Evolutionary conservation across 345 rosid genomes (phyloP).

Genomic region (Streptanthus diversifolius): DNA sequence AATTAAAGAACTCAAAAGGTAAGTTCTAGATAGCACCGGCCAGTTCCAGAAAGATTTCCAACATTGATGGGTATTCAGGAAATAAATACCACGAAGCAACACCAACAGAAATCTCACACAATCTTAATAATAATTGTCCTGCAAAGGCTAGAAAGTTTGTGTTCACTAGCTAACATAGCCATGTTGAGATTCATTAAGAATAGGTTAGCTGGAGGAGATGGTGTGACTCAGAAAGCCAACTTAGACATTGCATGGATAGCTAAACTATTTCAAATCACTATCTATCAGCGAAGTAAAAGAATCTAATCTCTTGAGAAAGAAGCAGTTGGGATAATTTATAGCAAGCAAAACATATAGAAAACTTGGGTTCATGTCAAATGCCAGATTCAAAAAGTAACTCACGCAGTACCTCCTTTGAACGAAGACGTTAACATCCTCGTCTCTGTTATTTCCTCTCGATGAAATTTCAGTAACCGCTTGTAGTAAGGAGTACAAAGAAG

Average conservation of each 20-base stretch:
- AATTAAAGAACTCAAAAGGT: not conserved
- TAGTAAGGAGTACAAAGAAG: conserved; percentile 71
- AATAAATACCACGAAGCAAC: not conserved
- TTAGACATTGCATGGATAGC: not conserved
- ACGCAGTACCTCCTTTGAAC: conserved; percentile 71
- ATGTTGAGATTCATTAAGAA: conserved; percentile 1
- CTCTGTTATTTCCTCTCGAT: conserved; percentile 69
- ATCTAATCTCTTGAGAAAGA: not conserved
- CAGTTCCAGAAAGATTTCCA: not conserved
- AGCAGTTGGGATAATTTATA: not conserved
- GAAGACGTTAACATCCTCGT: conserved; percentile 68
- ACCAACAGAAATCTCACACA: conserved; percentile 1
- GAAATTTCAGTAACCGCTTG: conserved; percentile 91
- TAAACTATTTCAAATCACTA: not conserved
- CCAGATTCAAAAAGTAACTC: not conserved
- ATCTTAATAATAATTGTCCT: not conserved
- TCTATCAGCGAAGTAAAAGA: not conserved
- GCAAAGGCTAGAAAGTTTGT: conserved; percentile 1
- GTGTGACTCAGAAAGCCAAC: conserved; percentile 7
- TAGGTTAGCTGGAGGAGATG: not conserved
- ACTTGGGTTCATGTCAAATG: conserved; percentile 20
- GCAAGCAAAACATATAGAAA: not conserved
- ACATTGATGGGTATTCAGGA: not conserved
- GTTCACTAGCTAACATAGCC: not conserved
- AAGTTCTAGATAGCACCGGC: not conserved